Base-by-base conservation (phyloP, 2,329 filamentous ascomycete genomes). In the Thielaviopsis musarum region DNA sequence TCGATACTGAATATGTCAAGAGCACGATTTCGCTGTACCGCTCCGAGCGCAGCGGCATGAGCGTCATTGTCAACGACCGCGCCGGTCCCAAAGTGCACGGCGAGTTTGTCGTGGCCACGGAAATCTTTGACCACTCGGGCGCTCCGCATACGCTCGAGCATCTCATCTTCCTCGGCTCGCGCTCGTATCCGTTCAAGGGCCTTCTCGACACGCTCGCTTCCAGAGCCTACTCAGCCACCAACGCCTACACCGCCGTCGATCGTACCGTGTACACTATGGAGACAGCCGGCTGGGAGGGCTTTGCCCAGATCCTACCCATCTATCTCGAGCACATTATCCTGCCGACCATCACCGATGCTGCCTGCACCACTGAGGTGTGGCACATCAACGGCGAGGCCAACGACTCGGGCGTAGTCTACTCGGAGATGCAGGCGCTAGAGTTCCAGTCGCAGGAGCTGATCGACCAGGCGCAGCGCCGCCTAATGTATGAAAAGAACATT, bases 401-500 rank as follows among this genome's bases (percentile, higher is more conserved):
- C 64, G 93, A 98, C 77, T 93, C 93, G 51, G 93, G 90, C 63
- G 91, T 96, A 1, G 93, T 98, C 9, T 98, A 98, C 72, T 96
- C 91, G 0, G 93, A 98, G 72, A 98, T 98, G 93, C 93, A 98
- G 72, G 93, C 85, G 24, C 83, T 95, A 1, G 87, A 97, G 68
- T 95, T 95, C 68, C 84, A 82, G 57, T 84, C 87, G 64, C 76
- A 78, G 7, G 89, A 95, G 69, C 81, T 97, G 61, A 95, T 97
- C 80, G 88, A 95, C 64, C 76, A 96, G 60, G 80, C 82, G 64
- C 85, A 88, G 57, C 84, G 88, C 49, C 82, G 88, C 2, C 74
- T 93, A 52, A 75, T 95, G 41, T 98, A 97, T 66, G 91, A 91
- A 0, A 83, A 93, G 69, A 86, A 88, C 54, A 83, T 94, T 59